Conservation (phyloP, 2,329 filamentous ascomycete genomes). For the Xylaria sp. region DNA sequence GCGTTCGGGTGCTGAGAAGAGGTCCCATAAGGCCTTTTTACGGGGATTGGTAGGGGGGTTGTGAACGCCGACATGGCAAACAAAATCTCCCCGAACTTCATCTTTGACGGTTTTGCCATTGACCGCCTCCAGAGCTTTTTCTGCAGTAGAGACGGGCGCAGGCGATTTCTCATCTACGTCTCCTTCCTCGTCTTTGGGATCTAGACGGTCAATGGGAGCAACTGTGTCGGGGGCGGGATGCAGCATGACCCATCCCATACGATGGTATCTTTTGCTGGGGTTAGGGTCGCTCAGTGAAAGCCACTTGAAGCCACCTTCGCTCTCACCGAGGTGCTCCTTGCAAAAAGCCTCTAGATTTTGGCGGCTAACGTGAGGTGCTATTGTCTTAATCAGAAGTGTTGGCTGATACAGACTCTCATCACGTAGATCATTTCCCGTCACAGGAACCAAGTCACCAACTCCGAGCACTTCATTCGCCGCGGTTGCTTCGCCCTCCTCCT, state of each 20-base stretch:
- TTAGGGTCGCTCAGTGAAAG: conserved; percentile 96
- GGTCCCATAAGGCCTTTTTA: conserved; percentile 96
- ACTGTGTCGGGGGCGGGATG: conserved; percentile 79
- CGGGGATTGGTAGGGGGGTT: conserved; percentile 85
- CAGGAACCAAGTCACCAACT: conserved; percentile 89
- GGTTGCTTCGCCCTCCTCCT: conserved; percentile 94
- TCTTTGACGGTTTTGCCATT: conserved; percentile 98
- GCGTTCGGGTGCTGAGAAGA: conserved; percentile 93
- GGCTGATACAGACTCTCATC: conserved; percentile 91
- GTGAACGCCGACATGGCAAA: conserved; percentile 96
- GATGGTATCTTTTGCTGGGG: conserved; percentile 94
- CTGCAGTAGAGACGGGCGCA: conserved; percentile 70
- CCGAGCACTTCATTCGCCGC: conserved; percentile 92
- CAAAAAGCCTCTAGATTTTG: conserved; percentile 94
- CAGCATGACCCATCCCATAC: conserved; percentile 98
- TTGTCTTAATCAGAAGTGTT: conserved; percentile 96
- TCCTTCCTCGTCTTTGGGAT: conserved; percentile 75
- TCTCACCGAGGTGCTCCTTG: conserved; percentile 91
- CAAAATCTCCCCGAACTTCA: conserved; percentile 92
- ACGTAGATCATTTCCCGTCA: conserved; percentile 83
- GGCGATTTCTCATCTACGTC: conserved; percentile 66
- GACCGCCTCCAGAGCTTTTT: conserved; percentile 91
- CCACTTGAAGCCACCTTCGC: conserved; percentile 93
- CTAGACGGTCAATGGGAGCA: conserved; percentile 74
- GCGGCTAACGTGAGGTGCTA: conserved; percentile 94